Evolutionary conservation across 495 filamentous ascomycete species (phyloP), one percentile per base, ranked within the genome.

Genomic region (Polyplosphaeria fusca): DNA sequence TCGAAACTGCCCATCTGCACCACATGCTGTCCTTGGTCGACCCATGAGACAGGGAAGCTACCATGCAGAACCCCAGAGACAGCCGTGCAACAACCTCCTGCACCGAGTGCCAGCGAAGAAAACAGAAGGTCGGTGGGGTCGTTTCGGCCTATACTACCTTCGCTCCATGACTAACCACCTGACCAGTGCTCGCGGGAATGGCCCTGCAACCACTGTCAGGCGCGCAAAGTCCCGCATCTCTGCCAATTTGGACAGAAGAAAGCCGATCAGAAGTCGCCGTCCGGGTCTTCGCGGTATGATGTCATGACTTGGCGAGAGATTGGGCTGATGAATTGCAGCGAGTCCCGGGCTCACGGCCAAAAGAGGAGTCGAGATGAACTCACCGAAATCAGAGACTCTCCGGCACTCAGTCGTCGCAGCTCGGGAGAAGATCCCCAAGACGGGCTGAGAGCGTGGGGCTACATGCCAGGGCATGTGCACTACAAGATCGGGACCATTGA

Each of bases 131-230:
- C 54, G 51, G 63, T n/a, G 18, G 37, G 27, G 39, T 14, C 30
- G 39, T 38, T 18, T 11, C 18, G 18, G n/a, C 50, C 47, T 27
- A 41, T 14, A 27, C 23, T 13, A 38, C n/a, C 11, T 26, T 47
- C 44, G 25, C n/a, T n/a, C n/a, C n/a, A n/a, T n/a, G 38, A 23
- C 47, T 58, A 20, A 58, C 13, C 28, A 51, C 23, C 11, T 24
- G 24, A 22, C 47, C 38, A 76, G 73, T 76, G 74, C 60, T 73
- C 71, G 45, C 66, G 70, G 18, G 56, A 70, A 55, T 77, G 74
- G 49, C 74, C 74, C 1, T 77, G 74, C 64, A 72, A 73, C 40
- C 72, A 76, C 45, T 77, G 74, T 63, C 49, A 66, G 16, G 67
- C 68, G 45, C 60, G 74, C 55, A 68, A 67, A 19, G 70, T 74